Evolutionary conservation across 306 rosid genomes (phyloP).

Genomic region (Hippophae gyantsensis): DNA sequence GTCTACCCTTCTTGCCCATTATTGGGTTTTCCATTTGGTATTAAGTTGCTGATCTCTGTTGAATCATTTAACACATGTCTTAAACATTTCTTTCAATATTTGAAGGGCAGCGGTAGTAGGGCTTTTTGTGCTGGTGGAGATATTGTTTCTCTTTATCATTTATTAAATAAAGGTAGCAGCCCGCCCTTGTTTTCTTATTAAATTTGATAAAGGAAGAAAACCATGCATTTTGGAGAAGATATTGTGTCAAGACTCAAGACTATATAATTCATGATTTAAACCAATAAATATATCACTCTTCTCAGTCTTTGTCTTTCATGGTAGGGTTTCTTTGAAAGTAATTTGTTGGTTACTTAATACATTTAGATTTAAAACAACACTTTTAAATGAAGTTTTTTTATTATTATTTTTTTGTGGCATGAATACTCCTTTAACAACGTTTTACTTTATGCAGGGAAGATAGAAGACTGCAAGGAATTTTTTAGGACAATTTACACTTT

Average conservation of each 20-base stretch:
- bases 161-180: slow-evolving; percentile 40
- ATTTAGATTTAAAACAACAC: background rate
- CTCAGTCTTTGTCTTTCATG: background rate
- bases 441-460: slow-evolving; percentile 46
- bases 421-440: slow-evolving; percentile 5
- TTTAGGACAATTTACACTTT: slow-evolving; percentile 50
- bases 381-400: background rate
- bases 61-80: slow-evolving; percentile 9
- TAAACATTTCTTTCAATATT: slow-evolving; percentile 4
- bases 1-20: background rate
- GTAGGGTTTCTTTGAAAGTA: background rate
- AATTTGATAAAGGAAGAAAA: background rate
- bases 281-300: background rate
- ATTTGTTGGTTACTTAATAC: background rate
- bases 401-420: slow-evolving; percentile 1
- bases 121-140: slow-evolving; percentile 96
- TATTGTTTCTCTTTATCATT: slow-evolving; percentile 53
- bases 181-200: background rate
- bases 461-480: slow-evolving; percentile 65
- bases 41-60: background rate
- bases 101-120: slow-evolving; percentile 69
- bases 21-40: background rate
- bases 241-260: too few species aligned
- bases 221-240: too few species aligned
- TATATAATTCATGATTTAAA: background rate